Percentiles rank a stretch among this genome's conserved stretches.
These are phyloP conservation scores for Saccharomycopsis microspora DNA, from an alignment of 805 yeast species.

Conservation along the genomic window DNA sequence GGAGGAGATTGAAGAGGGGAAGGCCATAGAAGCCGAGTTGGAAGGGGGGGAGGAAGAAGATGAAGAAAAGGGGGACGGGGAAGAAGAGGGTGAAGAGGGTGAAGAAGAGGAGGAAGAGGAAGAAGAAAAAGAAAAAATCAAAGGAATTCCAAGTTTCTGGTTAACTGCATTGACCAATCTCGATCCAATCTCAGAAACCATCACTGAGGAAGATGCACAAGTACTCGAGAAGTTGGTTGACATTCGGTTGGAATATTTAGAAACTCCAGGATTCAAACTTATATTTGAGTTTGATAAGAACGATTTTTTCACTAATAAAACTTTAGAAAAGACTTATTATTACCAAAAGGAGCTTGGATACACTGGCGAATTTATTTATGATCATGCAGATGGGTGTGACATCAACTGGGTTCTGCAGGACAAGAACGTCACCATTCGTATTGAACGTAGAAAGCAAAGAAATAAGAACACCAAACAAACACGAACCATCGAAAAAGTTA, in stretches of 20 bases:
- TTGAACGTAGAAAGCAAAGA: constrained; percentile 95
- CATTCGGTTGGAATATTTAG: constrained; percentile 68
- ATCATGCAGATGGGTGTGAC: constrained; percentile 86
- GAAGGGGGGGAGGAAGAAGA: constrained; percentile 32
- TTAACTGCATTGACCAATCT: constrained; percentile 87
- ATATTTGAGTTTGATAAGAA: constrained; percentile 72
- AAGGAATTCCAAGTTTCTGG: constrained; percentile 95
- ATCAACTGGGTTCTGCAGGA: constrained; percentile 79
- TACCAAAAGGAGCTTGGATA: constrained; percentile 91
- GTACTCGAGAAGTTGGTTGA: constrained; percentile 60
- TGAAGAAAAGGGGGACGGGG: constrained; percentile 28
- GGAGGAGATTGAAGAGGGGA: constrained; percentile 73
- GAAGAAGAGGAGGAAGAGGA: constrained; percentile 33
- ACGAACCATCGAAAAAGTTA: constrained; percentile 85
- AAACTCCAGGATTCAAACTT: constrained; percentile 80
- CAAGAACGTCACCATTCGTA: constrained; percentile 69
- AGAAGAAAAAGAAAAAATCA: constrained; percentile 31
- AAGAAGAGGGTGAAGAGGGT: constrained; percentile 30
- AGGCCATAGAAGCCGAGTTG: constrained; percentile 49
- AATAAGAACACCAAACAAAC: constrained; percentile 94
- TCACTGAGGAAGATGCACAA: constrained; percentile 83
- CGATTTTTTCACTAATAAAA: constrained; percentile 63
- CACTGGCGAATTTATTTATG: constrained; percentile 93
- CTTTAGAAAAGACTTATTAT: constrained; percentile 76
- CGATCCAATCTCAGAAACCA: constrained; percentile 67